phyloP scores from a whole-genome alignment of 257 asterid species.

The Gynochthodes officinalis region DNA sequence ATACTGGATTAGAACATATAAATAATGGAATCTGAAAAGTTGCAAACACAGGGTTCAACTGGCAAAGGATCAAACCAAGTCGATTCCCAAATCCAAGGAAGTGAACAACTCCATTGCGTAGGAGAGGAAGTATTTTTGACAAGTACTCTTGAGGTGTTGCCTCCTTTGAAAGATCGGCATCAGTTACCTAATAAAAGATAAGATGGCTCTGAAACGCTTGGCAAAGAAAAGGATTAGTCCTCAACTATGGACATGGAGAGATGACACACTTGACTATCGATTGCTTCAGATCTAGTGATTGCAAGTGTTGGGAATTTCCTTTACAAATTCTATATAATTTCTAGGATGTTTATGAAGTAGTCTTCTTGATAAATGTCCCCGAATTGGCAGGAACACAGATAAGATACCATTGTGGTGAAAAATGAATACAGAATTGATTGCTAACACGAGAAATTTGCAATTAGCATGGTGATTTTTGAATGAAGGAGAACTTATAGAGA shows the following conservation, averaged over 20 bases:
- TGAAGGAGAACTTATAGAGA: background rate
- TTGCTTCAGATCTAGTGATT: constrained; percentile 60
- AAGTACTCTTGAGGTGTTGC: constrained; percentile 79
- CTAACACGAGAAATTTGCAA: background rate
- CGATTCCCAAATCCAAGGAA: constrained; percentile 95
- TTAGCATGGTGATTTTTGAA: background rate
- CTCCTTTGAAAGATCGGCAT: constrained; percentile 86
- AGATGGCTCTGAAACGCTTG: constrained; percentile 8
- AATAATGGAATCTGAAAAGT: background rate
- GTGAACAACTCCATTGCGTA: constrained; percentile 69
- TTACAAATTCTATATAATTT: constrained; percentile 60
- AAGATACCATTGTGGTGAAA: background rate
- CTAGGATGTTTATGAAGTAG: constrained; percentile 52
- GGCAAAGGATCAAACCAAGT: constrained; percentile 80
- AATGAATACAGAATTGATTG: background rate
- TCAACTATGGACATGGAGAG: constrained; percentile 12
- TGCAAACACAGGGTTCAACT: constrained; percentile 60
- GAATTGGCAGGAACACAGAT: constrained; percentile 42
- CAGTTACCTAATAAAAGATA: constrained; percentile 59
- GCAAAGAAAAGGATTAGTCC: background rate
- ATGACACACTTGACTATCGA: constrained; percentile 70
- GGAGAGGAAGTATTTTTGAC: constrained; percentile 54
- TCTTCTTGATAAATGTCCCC: constrained; percentile 84
- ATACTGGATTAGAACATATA: background rate
- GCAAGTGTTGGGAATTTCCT: constrained; percentile 70